Percentiles rank a stretch among this genome's conserved stretches.
Evolutionary conservation across 345 rosid species (phyloP).

Genomic region (Moringa oleifera): DNA sequence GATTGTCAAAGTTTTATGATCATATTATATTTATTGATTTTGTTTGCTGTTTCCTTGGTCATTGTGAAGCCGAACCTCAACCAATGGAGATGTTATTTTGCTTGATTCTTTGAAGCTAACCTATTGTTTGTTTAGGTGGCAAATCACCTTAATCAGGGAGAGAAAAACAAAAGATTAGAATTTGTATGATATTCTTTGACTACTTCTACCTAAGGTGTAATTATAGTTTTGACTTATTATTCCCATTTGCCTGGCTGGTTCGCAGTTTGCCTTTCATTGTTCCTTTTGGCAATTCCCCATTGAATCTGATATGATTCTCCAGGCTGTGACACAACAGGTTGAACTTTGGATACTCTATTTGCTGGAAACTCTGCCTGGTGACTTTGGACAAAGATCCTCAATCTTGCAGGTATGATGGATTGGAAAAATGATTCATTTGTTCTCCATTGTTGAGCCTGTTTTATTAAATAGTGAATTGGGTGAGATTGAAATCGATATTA

Average conservation of each 20-base stretch:
- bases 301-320: not conserved
- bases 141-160: constrained; percentile 3
- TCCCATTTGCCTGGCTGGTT: not conserved
- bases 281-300: not conserved
- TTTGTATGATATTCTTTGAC: not conserved
- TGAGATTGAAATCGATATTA: too few relatives aligned
- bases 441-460: too few relatives aligned
- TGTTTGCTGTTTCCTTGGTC: not conserved
- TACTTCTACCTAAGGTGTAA: too few relatives aligned
- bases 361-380: not conserved
- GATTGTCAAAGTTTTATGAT: not conserved
- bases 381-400: too few relatives aligned
- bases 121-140: constrained; percentile 9
- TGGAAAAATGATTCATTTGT: too few relatives aligned
- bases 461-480: too few relatives aligned
- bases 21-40: not conserved
- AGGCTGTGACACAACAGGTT: not conserved
- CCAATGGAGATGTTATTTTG: constrained; percentile 9
- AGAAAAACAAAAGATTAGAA: not conserved
- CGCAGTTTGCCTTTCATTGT: not conserved
- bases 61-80: not conserved
- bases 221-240: too few relatives aligned
- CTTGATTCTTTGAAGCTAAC: constrained; percentile 21
- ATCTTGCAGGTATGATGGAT: too few relatives aligned
- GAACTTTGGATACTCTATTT: not conserved